A percentile compares a stretch with the other conserved stretches of the same genome.
phyloP scores from a whole-genome alignment of 176 grass and related monocot species.

The Hordeum vulgare region DNA sequence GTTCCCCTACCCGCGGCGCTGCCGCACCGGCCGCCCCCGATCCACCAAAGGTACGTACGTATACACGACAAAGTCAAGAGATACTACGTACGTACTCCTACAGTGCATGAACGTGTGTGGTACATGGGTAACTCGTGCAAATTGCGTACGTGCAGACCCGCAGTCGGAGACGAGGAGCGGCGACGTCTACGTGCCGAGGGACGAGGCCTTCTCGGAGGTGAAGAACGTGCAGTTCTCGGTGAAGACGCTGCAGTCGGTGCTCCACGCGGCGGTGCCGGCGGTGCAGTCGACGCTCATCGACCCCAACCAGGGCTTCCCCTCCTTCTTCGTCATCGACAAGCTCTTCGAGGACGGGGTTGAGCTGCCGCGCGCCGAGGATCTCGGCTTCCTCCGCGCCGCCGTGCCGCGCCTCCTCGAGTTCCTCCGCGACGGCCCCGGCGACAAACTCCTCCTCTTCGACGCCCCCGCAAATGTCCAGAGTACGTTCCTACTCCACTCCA shows the following conservation, averaged over 20 bases:
- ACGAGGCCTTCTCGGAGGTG: constrained; percentile 75
- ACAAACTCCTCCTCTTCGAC: constrained; percentile 40
- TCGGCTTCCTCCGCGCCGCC: constrained; percentile 28
- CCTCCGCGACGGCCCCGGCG: constrained; percentile 25
- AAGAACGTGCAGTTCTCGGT: constrained; percentile 55
- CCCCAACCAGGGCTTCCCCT: constrained; percentile 18
- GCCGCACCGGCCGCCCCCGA: constrained; percentile 54
- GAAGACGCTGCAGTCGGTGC: constrained; percentile 33
- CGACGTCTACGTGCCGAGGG: constrained; percentile 62
- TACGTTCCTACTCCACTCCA: background rate
- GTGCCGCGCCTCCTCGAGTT: constrained; percentile 34
- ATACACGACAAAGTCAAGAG: background rate
- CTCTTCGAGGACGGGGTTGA: constrained; percentile 66
- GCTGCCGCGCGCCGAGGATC: constrained; percentile 17
- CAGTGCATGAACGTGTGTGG: background rate
- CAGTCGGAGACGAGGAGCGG: constrained; percentile 37
- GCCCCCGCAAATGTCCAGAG: constrained; percentile 46
- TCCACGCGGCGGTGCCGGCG: constrained; percentile 45
- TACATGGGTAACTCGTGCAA: background rate
- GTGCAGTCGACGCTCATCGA: constrained; percentile 42
- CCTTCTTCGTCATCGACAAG: constrained; percentile 59
- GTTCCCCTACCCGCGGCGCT: constrained; percentile 74
- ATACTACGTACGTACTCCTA: no score
- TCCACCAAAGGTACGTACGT: constrained; percentile 40
- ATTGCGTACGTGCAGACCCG: constrained; percentile 33